Evolutionary conservation across 768 basidiomycete genomes (phyloP).

Genomic region (Mycena venus): DNA sequence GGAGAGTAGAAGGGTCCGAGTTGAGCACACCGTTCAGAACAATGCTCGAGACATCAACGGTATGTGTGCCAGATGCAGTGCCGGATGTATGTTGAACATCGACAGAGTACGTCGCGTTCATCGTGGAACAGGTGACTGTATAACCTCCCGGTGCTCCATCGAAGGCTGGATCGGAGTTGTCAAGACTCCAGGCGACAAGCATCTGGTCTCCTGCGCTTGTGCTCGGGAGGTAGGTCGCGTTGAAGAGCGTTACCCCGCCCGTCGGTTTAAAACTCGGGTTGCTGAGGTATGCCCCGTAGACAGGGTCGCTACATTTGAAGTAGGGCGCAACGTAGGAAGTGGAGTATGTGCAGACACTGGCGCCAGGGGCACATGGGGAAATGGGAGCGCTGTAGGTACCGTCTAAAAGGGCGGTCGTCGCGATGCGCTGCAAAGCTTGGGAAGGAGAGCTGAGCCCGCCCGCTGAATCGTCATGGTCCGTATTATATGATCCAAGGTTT

Average conservation of each 20-base stretch:
- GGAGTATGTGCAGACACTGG: slow-evolving; percentile 7
- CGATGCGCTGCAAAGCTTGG: not conserved
- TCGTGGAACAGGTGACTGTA: not conserved
- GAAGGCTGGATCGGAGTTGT: no score
- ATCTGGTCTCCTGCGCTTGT: not conserved
- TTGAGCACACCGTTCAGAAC: not conserved
- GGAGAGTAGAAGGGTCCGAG: not conserved
- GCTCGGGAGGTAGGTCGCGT: not conserved
- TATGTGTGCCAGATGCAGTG: not conserved
- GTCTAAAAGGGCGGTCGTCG: not conserved
- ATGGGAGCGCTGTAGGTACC: not conserved
- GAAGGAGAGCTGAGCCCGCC: no score
- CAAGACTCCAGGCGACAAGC: not conserved
- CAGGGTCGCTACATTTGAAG: not conserved
- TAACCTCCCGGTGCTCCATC: no score
- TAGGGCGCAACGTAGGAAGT: slow-evolving; percentile 14
- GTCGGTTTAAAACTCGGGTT: not conserved
- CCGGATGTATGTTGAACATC: not conserved
- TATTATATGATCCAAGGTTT: not conserved
- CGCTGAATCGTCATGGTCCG: no score
- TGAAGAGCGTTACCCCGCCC: not conserved
- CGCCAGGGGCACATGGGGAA: not conserved
- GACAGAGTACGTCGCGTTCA: slow-evolving; percentile 16
- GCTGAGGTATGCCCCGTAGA: not conserved
- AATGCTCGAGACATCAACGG: not conserved